A percentile compares a stretch with the other conserved stretches of the same genome.
Evolutionary conservation across 2,329 filamentous ascomycete genomes (phyloP).

Genomic region (Colletotrichum costaricense): DNA sequence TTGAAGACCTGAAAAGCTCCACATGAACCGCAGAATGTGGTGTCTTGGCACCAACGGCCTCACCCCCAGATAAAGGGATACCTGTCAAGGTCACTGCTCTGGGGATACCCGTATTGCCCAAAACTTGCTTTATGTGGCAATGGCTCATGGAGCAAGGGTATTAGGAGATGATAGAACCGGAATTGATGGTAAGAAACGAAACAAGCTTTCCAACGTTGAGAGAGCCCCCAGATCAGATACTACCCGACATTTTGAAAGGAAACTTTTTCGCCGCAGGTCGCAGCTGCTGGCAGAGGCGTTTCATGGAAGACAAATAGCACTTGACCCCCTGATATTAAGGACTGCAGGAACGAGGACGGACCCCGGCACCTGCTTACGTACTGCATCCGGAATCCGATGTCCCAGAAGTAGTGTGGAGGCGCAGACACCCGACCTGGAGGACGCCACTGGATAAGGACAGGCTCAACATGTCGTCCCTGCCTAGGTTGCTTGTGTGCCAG

Average conservation of each 20-base stretch:
- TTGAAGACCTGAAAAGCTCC: background rate
- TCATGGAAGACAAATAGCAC: background rate
- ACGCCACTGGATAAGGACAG: background rate
- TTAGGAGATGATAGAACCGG: background rate
- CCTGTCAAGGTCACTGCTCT: background rate
- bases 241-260: background rate
- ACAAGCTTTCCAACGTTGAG: background rate
- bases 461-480: background rate
- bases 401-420: background rate
- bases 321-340: slow-evolving; percentile 8
- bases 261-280: background rate
- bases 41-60: background rate
- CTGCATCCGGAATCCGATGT: slow-evolving; percentile 1
- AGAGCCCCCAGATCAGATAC: background rate
- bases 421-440: background rate
- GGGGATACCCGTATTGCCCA: background rate
- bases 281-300: slow-evolving; percentile 12
- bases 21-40: slow-evolving; percentile 9
- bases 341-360: slow-evolving; percentile 8
- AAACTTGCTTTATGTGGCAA: background rate
- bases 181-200: background rate
- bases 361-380: slow-evolving; percentile 15
- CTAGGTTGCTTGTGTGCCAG: no score
- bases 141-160: background rate
- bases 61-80: background rate